Conservation (phyloP, 1,284 basidiomycete species). For the Trichosporon asahii region DNA sequence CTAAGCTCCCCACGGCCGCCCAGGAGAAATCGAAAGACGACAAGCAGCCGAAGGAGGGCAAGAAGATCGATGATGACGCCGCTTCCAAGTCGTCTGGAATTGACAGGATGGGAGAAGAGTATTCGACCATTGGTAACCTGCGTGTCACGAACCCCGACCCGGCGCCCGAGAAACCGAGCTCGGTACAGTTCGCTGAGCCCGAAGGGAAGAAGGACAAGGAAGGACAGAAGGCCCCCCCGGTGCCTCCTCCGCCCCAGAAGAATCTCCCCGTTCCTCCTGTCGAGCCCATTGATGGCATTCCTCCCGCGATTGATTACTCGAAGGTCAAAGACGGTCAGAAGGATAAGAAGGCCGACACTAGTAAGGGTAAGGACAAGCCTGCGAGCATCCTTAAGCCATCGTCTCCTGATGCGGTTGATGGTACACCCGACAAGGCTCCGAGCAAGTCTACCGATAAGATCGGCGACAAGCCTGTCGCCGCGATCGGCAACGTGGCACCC, state of each 20-base stretch:
- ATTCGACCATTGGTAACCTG: neutral
- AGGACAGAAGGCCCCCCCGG: neutral
- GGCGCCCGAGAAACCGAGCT: neutral
- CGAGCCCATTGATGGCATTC: conserved; percentile 1
- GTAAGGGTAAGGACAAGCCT: neutral
- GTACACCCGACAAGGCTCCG: neutral
- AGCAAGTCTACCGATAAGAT: neutral
- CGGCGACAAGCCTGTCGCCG: neutral
- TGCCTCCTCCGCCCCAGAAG: neutral
- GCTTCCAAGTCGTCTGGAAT: neutral
- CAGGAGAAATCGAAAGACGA: neutral
- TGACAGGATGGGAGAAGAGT: neutral
- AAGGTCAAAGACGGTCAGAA: neutral
- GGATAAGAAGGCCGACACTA: neutral
- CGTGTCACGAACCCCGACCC: neutral
- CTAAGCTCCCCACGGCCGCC: neutral
- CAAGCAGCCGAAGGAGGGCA: neutral
- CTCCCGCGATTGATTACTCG: neutral
- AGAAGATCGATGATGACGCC: neutral
- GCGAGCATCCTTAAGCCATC: neutral
- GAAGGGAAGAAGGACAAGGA: neutral
- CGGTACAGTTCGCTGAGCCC: conserved; percentile 2
- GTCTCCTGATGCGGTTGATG: neutral
- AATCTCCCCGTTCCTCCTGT: neutral
- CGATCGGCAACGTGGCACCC: neutral